These are phyloP conservation scores for Grammothele lineata DNA, from an alignment of 768 basidiomycete species.

Conservation along the genomic window DNA sequence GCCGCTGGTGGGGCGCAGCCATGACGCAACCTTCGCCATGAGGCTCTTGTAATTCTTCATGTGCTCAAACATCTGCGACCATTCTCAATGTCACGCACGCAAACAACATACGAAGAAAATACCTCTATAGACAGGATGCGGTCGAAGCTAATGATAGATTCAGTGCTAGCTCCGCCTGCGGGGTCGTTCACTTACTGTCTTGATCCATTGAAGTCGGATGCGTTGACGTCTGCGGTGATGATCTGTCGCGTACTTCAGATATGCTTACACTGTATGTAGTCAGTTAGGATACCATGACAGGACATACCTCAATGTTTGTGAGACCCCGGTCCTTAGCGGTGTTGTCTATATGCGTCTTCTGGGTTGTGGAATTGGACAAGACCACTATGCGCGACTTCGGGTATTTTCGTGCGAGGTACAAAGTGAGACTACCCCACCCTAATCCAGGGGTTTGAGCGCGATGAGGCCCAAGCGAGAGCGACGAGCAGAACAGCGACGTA, in stretches of 20 bases:
- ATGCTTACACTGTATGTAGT: neutral
- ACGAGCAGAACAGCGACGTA: slow-evolving; percentile 26
- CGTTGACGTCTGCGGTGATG: slow-evolving; percentile 67
- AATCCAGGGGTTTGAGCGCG: neutral
- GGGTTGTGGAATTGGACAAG: slow-evolving; percentile 64
- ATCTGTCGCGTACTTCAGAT: slow-evolving; percentile 40
- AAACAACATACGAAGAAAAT: neutral
- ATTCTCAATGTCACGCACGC: too few species aligned
- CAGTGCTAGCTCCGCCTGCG: neutral
- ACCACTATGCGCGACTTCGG: slow-evolving; percentile 58
- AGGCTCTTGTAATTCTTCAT: slow-evolving; percentile 71
- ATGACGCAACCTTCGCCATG: slow-evolving; percentile 56
- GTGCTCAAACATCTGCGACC: slow-evolving; percentile 64
- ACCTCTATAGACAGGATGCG: slow-evolving; percentile 69
- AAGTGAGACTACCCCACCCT: slow-evolving; percentile 71
- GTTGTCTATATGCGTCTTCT: slow-evolving; percentile 59
- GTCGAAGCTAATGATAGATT: slow-evolving; percentile 47
- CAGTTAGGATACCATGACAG: neutral
- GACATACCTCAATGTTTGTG: slow-evolving; percentile 45
- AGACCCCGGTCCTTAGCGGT: slow-evolving; percentile 45
- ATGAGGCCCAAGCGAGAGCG: neutral
- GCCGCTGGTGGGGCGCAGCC: slow-evolving; percentile 45
- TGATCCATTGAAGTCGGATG: slow-evolving; percentile 48
- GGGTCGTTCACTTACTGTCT: slow-evolving; percentile 33
- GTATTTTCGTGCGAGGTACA: slow-evolving; percentile 69